Evolutionary conservation across 768 basidiomycete species (phyloP).

Genomic region (Amanita exitialis): DNA sequence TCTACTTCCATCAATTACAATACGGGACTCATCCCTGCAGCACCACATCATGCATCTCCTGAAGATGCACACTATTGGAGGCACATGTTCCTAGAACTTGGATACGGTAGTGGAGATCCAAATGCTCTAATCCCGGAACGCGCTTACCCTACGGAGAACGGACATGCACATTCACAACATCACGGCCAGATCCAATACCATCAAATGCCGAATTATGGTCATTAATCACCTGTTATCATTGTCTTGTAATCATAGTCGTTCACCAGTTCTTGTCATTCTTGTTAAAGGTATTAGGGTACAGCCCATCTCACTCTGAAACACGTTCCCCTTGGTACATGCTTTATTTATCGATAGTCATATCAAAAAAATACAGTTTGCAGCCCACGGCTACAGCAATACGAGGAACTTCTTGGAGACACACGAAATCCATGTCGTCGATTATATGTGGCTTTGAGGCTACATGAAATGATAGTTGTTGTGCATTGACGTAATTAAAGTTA

Average conservation of each 20-base stretch:
- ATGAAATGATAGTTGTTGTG: conserved; percentile 50
- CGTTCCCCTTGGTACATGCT: conserved; percentile 13
- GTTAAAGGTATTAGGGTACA: not conserved
- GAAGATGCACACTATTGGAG: conserved; percentile 66
- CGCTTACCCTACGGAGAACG: not conserved
- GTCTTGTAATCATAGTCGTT: not conserved
- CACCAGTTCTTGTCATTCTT: not conserved
- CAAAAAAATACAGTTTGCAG: conserved; percentile 45
- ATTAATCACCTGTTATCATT: not conserved
- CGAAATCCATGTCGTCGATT: conserved; percentile 71
- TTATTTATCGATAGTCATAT: conserved; percentile 40
- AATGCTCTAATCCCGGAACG: conserved; percentile 5
- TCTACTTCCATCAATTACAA: conserved; percentile 16
- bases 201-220: conserved; percentile 6
- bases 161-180: conserved; percentile 7
- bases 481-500: conserved; percentile 53
- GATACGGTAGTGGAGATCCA: conserved; percentile 38
- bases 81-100: conserved; percentile 67
- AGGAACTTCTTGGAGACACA: conserved; percentile 49
- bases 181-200: conserved; percentile 6
- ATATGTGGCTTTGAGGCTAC: conserved; percentile 54
- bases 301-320: conserved; percentile 9
- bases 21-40: conserved; percentile 23
- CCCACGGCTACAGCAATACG: conserved; percentile 63
- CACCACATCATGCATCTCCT: conserved; percentile 36